phyloP scores from a whole-genome alignment of 371 early-diverging fungal species.

The Actinomortierella wolfii region DNA sequence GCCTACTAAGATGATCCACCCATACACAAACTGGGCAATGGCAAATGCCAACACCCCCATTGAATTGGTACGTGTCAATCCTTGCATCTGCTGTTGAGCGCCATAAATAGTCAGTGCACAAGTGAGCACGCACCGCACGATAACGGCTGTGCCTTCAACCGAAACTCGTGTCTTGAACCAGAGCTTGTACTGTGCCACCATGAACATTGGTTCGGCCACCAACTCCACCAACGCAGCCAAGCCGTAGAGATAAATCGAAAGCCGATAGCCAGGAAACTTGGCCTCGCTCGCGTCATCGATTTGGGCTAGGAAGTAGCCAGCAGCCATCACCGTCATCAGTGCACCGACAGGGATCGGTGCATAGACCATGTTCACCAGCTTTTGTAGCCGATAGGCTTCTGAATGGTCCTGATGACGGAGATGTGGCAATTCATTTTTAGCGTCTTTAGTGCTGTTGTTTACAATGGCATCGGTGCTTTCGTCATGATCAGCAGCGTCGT shows the following conservation, averaged over 20 bases:
- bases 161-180: conserved; percentile 79
- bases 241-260: conserved; percentile 68
- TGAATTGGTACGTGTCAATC: no score
- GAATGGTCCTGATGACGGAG: conserved; percentile 1
- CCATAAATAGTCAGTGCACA: conserved; percentile 67
- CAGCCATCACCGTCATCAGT: conserved; percentile 53
- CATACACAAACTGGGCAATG: conserved; percentile 74
- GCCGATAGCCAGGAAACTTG: conserved; percentile 52
- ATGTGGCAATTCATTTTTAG: background rate
- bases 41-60: conserved; percentile 79
- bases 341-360: conserved; percentile 72
- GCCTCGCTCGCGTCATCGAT: conserved; percentile 40
- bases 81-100: conserved; percentile 15
- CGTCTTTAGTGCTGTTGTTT: background rate
- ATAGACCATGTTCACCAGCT: conserved; percentile 77
- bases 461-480: background rate
- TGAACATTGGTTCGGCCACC: conserved; percentile 82
- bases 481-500: conserved; percentile 5
- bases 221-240: conserved; percentile 78
- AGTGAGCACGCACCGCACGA: conserved; percentile 72
- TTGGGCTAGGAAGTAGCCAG: conserved; percentile 55
- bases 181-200: conserved; percentile 71
- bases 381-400: conserved; percentile 49
- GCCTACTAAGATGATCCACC: conserved; percentile 57
- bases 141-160: conserved; percentile 81